A percentile compares a stretch with the other conserved stretches of the same genome.
Conservation (phyloP, 2,329 filamentous ascomycete genomes). For the Mycocentrospora acerina region DNA sequence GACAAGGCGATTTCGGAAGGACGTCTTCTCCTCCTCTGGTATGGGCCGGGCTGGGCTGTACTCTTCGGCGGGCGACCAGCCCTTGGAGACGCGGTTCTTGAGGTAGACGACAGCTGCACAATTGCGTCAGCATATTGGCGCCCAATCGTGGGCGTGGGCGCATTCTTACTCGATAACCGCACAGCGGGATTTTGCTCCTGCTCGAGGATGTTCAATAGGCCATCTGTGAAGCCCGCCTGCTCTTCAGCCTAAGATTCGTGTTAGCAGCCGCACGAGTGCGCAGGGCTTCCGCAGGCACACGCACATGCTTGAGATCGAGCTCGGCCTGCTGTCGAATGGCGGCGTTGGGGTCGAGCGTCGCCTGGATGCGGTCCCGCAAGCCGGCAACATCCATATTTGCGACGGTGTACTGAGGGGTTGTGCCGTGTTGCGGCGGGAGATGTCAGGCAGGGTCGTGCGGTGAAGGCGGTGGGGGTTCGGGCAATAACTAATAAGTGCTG, state of each 20-base stretch:
- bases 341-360: conserved; percentile 73
- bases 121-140: conserved; percentile 23
- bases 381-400: conserved; percentile 70
- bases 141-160: conserved; percentile 15
- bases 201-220: conserved; percentile 86
- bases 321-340: conserved; percentile 76
- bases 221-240: conserved; percentile 85
- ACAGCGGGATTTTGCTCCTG: conserved; percentile 82
- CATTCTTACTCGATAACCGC: conserved; percentile 75
- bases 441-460: conserved; percentile 14
- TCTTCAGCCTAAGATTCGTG: conserved; percentile 72
- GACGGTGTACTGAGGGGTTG: conserved; percentile 9
- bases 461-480: conserved; percentile 21
- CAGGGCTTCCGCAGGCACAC: conserved; percentile 30
- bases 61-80: conserved; percentile 80
- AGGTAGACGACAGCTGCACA: conserved; percentile 86
- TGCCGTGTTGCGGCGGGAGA: conserved; percentile 11
- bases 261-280: conserved; percentile 23
- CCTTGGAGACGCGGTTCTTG: conserved; percentile 94
- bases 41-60: conserved; percentile 72
- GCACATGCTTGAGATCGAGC: conserved; percentile 78
- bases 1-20: conserved; percentile 84
- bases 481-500: no score
- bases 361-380: conserved; percentile 74
- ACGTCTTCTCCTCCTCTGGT: conserved; percentile 83